phyloP scores from a whole-genome alignment of 805 yeast genomes.

The Zygosaccharomyces bailii region DNA sequence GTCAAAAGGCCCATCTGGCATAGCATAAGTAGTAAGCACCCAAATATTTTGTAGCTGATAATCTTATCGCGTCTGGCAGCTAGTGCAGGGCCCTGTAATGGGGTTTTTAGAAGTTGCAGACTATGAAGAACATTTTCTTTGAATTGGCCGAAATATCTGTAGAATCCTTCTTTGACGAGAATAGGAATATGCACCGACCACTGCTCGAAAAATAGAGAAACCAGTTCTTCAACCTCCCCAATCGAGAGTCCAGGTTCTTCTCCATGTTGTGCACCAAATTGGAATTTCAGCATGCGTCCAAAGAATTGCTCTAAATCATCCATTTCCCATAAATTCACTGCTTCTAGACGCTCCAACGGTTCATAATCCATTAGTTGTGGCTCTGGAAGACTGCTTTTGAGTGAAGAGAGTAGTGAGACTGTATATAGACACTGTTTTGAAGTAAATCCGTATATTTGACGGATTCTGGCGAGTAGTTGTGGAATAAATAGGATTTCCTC shows the following conservation, averaged over 20 bases:
- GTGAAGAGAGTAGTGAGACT: slow-evolving; percentile 65
- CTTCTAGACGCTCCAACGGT: slow-evolving; percentile 18
- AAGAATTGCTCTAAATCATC: slow-evolving; percentile 28
- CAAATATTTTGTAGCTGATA: slow-evolving; percentile 32
- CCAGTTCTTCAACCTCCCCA: slow-evolving; percentile 54
- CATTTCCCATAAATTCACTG: slow-evolving; percentile 29
- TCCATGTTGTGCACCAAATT: slow-evolving; percentile 3
- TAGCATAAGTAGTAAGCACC: slow-evolving; percentile 26
- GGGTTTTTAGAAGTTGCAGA: background rate
- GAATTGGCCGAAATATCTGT: slow-evolving; percentile 47
- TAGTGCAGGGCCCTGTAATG: slow-evolving; percentile 6
- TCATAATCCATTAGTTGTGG: slow-evolving; percentile 22
- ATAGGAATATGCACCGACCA: slow-evolving; percentile 75
- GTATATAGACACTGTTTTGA: slow-evolving; percentile 68
- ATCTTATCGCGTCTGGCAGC: slow-evolving; percentile 18
- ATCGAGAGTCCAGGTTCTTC: slow-evolving; percentile 14
- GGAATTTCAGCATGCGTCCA: slow-evolving; percentile 22
- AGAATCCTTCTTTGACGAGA: slow-evolving; percentile 65
- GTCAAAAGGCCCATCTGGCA: slow-evolving; percentile 33
- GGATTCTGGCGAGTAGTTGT: slow-evolving; percentile 62
- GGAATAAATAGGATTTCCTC: slow-evolving; percentile 77
- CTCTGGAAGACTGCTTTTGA: slow-evolving; percentile 54
- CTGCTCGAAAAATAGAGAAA: slow-evolving; percentile 65
- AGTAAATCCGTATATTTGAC: slow-evolving; percentile 67
- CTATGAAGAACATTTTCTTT: slow-evolving; percentile 19